Conservation (phyloP, 2,329 filamentous ascomycete species). For the Coleophoma eucalyptorum region DNA sequence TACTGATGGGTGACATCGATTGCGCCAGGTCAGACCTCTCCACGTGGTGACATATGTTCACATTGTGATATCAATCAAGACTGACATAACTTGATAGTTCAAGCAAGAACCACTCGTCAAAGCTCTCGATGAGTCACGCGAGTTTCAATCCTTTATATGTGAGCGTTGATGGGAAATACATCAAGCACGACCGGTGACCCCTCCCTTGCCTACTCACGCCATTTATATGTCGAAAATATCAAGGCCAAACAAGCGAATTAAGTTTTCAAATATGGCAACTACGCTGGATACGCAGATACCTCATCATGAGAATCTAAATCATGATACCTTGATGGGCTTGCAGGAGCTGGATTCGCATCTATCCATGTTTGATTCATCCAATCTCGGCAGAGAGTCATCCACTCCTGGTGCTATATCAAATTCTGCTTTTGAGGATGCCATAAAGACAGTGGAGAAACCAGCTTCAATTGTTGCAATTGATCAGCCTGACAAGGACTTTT, state of each 20-base stretch:
- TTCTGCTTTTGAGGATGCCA: conserved; percentile 18
- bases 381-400: conserved; percentile 20
- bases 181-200: conserved; percentile 22
- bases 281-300: conserved; percentile 28
- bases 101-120: conserved; percentile 1
- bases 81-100: too few species aligned
- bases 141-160: conserved; percentile 13
- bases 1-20: conserved; percentile 17
- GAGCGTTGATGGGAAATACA: conserved; percentile 19
- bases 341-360: conserved; percentile 32
- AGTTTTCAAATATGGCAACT: conserved; percentile 28
- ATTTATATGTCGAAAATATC: conserved; percentile 26
- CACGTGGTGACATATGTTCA: conserved; percentile 19
- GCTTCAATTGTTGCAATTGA: conserved; percentile 23
- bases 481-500: conserved; percentile 15
- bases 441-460: conserved; percentile 15
- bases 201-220: conserved; percentile 12
- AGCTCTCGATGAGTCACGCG: conserved; percentile 16
- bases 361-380: conserved; percentile 27
- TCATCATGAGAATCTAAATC: conserved; percentile 30
- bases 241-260: conserved; percentile 29
- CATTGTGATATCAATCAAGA: too few species aligned
- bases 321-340: conserved; percentile 27
- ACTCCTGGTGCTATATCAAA: conserved; percentile 23
- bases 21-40: conserved; percentile 26